Evolutionary conservation across 78 protist genomes (phyloP).

Genomic region (Emiliania huxleyi): DNA sequence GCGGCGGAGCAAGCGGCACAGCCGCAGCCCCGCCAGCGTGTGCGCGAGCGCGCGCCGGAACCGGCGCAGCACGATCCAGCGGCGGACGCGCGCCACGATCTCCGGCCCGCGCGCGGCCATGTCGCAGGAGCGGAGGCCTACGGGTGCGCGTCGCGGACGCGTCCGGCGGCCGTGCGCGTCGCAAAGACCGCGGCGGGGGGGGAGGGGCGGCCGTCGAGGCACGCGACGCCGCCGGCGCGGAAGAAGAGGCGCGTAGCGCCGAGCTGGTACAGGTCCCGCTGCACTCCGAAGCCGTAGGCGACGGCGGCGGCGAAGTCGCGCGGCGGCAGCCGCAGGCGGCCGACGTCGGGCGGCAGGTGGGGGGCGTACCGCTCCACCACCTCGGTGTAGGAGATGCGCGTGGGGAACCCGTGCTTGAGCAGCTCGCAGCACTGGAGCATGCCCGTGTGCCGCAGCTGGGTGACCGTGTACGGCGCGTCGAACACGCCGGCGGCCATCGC

Average conservation of each 20-base stretch:
- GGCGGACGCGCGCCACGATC: not conserved
- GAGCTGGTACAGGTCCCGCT: not conserved
- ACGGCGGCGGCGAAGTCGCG: not conserved
- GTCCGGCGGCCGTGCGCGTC: no score
- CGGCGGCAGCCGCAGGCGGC: not conserved
- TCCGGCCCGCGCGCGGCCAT: not conserved
- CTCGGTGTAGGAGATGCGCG: not conserved
- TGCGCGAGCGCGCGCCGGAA: not conserved
- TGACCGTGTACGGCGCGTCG: not conserved
- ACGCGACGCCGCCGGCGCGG: conserved; percentile 3
- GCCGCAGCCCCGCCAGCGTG: conserved; percentile 27
- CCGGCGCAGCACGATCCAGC: not conserved
- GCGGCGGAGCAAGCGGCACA: conserved; percentile 51
- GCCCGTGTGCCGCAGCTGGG: conserved; percentile 19
- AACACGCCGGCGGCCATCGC: not conserved
- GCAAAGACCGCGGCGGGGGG: no score
- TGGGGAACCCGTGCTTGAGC: conserved; percentile 21
- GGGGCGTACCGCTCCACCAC: not conserved
- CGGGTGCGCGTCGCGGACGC: no score
- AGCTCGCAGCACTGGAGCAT: conserved; percentile 24
- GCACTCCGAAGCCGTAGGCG: not conserved
- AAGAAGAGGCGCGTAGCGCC: not conserved
- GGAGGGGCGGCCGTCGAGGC: not conserved
- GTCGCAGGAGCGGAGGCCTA: not conserved
- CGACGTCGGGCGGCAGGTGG: not conserved